phyloP scores from a whole-genome alignment of 768 basidiomycete species.

The Termitomyces sp. region DNA sequence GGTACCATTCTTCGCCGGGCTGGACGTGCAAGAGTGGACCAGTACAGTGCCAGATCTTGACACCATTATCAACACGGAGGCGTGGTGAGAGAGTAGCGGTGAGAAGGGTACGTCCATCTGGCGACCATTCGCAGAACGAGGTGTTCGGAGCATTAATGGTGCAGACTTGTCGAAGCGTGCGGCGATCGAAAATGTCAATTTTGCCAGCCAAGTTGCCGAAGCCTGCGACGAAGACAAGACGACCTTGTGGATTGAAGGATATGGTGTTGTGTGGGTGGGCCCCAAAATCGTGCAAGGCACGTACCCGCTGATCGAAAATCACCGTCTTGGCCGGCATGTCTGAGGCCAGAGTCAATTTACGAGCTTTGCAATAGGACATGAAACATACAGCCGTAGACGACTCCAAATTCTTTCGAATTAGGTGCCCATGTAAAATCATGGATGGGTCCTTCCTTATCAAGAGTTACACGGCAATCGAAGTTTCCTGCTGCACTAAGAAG shows the following conservation, averaged over 20 bases:
- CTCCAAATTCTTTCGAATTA: slow-evolving; percentile 93
- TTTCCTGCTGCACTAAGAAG: slow-evolving; percentile 88
- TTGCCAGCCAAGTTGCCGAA: slow-evolving; percentile 97
- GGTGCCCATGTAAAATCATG: slow-evolving; percentile 97
- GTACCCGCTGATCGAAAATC: slow-evolving; percentile 88
- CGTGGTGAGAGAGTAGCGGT: slow-evolving; percentile 96
- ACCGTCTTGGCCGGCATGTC: slow-evolving; percentile 94
- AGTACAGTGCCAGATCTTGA: slow-evolving; percentile 93
- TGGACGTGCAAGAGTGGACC: slow-evolving; percentile 87
- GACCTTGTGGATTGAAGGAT: slow-evolving; percentile 90
- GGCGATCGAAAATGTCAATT: slow-evolving; percentile 88
- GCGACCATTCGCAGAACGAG: slow-evolving; percentile 92
- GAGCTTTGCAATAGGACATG: not conserved
- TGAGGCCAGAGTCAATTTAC: slow-evolving; percentile 22
- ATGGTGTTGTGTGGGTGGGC: slow-evolving; percentile 87
- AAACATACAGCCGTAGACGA: slow-evolving; percentile 90
- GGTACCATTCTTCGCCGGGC: slow-evolving; percentile 82
- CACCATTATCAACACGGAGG: slow-evolving; percentile 93
- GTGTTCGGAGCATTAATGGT: slow-evolving; percentile 91
- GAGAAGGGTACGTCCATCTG: slow-evolving; percentile 87
- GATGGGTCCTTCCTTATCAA: slow-evolving; percentile 96
- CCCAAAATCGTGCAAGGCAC: slow-evolving; percentile 87
- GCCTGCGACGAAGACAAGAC: slow-evolving; percentile 84
- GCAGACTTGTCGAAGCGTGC: slow-evolving; percentile 69
- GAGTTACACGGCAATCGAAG: slow-evolving; percentile 82